Conservation (phyloP, 192 early-diverging fungal species). For the Coemansia sp. region DNA sequence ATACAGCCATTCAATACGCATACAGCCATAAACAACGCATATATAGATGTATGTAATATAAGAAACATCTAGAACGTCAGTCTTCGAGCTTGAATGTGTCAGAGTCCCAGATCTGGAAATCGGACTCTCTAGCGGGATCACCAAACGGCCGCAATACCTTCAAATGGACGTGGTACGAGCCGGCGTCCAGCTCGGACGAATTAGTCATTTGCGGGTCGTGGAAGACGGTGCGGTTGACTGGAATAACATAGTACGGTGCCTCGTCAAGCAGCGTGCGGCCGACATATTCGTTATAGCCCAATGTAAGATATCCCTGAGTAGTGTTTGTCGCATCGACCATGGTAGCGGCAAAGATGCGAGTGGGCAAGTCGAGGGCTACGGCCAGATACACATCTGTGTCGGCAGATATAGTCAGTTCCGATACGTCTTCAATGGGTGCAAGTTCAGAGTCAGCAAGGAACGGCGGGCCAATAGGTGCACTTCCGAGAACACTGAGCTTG, state of each 20-base stretch:
- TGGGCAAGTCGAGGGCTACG: conserved; percentile 25
- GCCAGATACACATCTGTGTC: conserved; percentile 8
- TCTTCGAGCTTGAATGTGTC: neutral
- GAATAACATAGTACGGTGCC: neutral
- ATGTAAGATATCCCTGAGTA: conserved; percentile 28
- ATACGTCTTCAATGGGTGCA: neutral
- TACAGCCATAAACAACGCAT: too few species aligned
- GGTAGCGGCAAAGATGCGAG: conserved; percentile 11
- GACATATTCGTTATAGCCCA: conserved; percentile 16
- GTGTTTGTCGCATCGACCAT: conserved; percentile 14
- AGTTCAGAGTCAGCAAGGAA: conserved; percentile 12
- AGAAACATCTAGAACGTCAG: too few species aligned
- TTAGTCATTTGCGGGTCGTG: conserved; percentile 17
- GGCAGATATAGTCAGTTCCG: neutral
- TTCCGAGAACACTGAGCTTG: conserved; percentile 17
- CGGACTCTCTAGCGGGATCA: conserved; percentile 15
- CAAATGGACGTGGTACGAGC: conserved; percentile 35
- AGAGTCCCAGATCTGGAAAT: conserved; percentile 49
- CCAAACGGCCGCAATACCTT: conserved; percentile 37
- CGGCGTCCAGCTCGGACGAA: conserved; percentile 17
- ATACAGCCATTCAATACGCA: too few species aligned
- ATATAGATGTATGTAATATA: too few species aligned
- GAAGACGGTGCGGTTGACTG: neutral
- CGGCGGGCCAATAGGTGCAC: conserved; percentile 4
- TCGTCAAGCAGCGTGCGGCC: neutral